Evolutionary conservation across 495 filamentous ascomycete genomes (phyloP).

Genomic region (Penicillium steckii): DNA sequence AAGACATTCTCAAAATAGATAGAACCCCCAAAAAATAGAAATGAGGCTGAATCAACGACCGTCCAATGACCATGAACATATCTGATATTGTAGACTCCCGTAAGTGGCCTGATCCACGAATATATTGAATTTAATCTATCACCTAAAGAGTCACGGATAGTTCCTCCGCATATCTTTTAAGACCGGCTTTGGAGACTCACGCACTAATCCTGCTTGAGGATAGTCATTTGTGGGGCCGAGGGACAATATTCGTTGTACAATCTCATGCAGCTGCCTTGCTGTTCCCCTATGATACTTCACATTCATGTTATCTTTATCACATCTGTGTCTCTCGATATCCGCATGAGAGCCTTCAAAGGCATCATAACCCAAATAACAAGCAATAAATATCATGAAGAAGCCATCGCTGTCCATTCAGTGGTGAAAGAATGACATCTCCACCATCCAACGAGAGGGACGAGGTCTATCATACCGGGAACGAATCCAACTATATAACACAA

Average conservation of each 20-base stretch:
- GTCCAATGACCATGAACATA: too few relatives aligned
- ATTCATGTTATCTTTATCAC: too few relatives aligned
- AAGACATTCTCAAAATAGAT: too few relatives aligned
- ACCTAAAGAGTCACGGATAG: slow-evolving; percentile 10
- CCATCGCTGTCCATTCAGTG: too few relatives aligned
- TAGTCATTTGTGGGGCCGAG: not conserved
- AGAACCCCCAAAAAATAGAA: too few relatives aligned
- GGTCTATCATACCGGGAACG: not conserved
- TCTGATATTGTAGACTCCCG: not conserved
- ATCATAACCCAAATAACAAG: too few relatives aligned
- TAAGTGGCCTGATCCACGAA: not conserved
- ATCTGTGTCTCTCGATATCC: too few relatives aligned
- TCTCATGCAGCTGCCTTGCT: not conserved
- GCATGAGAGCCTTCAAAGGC: too few relatives aligned
- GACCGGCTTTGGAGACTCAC: not conserved
- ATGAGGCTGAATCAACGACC: too few relatives aligned
- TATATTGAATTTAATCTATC: not conserved
- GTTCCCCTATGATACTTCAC: too few relatives aligned
- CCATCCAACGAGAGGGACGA: slow-evolving; percentile 9
- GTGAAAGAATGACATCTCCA: too few relatives aligned
- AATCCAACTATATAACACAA: slow-evolving; percentile 8
- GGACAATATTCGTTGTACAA: not conserved
- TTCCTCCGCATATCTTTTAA: not conserved
- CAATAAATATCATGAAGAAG: too few relatives aligned
- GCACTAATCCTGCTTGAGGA: not conserved